Conservation (phyloP, 164 flowering plant genomes). For the Paratinospora sagittata region DNA sequence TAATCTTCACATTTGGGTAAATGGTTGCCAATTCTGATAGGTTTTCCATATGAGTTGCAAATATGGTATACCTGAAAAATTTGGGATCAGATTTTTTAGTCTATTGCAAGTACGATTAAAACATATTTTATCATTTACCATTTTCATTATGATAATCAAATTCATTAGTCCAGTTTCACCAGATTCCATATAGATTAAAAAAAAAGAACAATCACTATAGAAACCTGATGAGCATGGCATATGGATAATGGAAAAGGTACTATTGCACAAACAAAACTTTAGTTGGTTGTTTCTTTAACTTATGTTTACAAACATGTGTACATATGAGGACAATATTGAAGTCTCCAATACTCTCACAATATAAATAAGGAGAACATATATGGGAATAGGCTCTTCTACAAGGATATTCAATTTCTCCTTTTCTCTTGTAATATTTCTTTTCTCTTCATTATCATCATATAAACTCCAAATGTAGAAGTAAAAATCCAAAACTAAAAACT, state of each 20-base stretch:
- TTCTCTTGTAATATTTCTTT: not conserved
- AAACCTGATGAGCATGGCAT: not conserved
- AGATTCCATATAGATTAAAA: no score
- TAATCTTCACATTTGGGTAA: constrained; percentile 89
- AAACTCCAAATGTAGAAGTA: not conserved
- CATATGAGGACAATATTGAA: no score
- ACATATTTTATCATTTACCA: no score
- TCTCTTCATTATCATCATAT: not conserved
- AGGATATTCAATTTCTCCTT: not conserved
- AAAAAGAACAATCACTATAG: not conserved
- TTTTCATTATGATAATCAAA: no score
- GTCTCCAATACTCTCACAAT: not conserved
- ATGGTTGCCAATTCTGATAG: constrained; percentile 74
- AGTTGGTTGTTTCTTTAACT: no score
- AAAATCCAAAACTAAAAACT: not conserved
- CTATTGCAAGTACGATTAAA: not conserved
- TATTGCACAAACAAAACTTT: no score
- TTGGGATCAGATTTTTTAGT: not conserved
- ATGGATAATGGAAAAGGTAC: not conserved
- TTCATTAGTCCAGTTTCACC: not conserved
- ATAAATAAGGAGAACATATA: not conserved
- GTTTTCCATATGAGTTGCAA: constrained; percentile 97
- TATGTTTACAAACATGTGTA: no score
- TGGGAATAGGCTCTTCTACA: not conserved
- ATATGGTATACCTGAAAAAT: constrained; percentile 71